phyloP scores from a whole-genome alignment of 1,139 yeast genomes.

The Yamadazyma kanchanaburiensis region DNA sequence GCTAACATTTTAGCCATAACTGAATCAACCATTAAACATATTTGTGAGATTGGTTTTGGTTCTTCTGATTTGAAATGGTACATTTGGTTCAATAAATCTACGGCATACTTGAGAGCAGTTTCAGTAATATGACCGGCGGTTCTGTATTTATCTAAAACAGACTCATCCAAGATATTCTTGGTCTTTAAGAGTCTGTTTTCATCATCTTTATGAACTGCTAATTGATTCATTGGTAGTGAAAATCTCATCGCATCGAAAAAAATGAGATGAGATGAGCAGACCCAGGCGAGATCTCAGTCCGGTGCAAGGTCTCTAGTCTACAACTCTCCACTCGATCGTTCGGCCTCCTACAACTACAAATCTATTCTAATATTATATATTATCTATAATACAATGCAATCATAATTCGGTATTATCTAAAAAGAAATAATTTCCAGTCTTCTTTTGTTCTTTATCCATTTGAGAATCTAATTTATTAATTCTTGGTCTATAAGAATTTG shows the following conservation, averaged over 20 bases:
- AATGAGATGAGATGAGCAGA: slow-evolving; percentile 2
- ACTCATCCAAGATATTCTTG: slow-evolving; percentile 62
- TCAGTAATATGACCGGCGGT: slow-evolving; percentile 92
- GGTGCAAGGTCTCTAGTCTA: no score
- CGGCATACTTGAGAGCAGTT: slow-evolving; percentile 69
- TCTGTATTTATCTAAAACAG: slow-evolving; percentile 76
- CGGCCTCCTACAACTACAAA: no score
- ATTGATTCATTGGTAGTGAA: slow-evolving; percentile 40
- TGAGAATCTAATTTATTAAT: slow-evolving; percentile 96
- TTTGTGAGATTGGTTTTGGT: slow-evolving; percentile 61
- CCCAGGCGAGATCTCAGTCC: no score
- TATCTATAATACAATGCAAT: no score
- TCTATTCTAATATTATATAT: no score
- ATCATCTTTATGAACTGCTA: slow-evolving; percentile 67
- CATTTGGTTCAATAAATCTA: slow-evolving; percentile 64
- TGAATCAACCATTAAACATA: slow-evolving; percentile 80
- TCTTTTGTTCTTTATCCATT: slow-evolving; percentile 97
- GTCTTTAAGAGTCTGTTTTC: slow-evolving; percentile 71
- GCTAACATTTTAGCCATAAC: slow-evolving; percentile 57
- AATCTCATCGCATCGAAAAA: slow-evolving; percentile 1
- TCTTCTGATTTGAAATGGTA: slow-evolving; percentile 55
- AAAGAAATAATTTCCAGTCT: slow-evolving; percentile 90
- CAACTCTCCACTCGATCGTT: no score
- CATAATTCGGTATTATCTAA: slow-evolving; percentile 57
- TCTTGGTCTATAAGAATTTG: slow-evolving; percentile 96